Evolutionary conservation across 257 asterid genomes (phyloP).

Genomic region (Fraxinus anomala): DNA sequence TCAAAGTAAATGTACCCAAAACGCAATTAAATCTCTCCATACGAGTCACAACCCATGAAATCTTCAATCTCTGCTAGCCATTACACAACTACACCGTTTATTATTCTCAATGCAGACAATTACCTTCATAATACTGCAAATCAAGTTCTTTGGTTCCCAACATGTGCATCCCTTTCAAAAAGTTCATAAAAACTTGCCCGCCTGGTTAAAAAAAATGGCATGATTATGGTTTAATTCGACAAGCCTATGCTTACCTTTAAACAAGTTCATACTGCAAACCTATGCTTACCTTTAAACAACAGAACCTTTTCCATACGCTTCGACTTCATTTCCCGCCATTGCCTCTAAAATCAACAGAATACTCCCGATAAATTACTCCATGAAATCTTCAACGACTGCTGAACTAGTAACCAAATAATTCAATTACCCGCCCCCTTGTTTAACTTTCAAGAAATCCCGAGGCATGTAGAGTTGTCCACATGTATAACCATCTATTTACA

Average conservation of each 20-base stretch:
- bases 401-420: slow-evolving; percentile 26
- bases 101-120: slow-evolving; percentile 16
- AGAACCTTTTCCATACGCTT: slow-evolving; percentile 97
- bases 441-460: slow-evolving; percentile 62
- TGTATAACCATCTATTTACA: no score
- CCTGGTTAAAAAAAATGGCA: slow-evolving; percentile 49
- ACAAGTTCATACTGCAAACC: no score
- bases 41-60: slow-evolving; percentile 1
- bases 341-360: slow-evolving; percentile 58
- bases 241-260: slow-evolving; percentile 59
- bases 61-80: slow-evolving; percentile 9
- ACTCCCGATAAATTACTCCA: slow-evolving; percentile 23
- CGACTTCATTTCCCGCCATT: slow-evolving; percentile 99
- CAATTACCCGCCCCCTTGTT: slow-evolving; percentile 85
- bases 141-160: slow-evolving; percentile 92
- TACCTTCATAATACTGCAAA: slow-evolving; percentile 97
- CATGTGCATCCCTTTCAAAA: slow-evolving; percentile 96
- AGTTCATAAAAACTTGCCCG: slow-evolving; percentile 96
- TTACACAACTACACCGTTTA: neutral
- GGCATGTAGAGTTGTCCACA: slow-evolving; percentile 49
- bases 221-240: slow-evolving; percentile 12
- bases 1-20: slow-evolving; percentile 17
- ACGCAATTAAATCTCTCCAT: slow-evolving; percentile 11
- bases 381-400: slow-evolving; percentile 14
- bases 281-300: slow-evolving; percentile 74